Conservation (phyloP, 2,329 filamentous ascomycete species). For the Diaporthe australafricana region DNA sequence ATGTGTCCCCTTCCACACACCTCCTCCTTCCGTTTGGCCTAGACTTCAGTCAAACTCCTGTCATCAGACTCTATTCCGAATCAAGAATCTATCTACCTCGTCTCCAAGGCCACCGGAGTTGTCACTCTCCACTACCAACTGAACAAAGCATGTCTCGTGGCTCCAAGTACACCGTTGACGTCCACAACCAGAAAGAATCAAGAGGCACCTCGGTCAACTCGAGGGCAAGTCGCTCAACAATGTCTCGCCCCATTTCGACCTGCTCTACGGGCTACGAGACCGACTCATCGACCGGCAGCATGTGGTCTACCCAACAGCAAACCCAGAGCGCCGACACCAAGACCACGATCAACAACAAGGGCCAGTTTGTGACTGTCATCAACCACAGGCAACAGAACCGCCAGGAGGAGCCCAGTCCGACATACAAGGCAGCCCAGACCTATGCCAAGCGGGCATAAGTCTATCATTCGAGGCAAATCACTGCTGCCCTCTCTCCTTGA, state of each 20-base stretch:
- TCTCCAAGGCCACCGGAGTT: neutral
- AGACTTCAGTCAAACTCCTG: neutral
- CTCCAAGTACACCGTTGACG: constrained; percentile 27
- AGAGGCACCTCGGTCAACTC: constrained; percentile 27
- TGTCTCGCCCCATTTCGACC: constrained; percentile 19
- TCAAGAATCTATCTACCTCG: neutral
- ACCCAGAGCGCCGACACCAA: constrained; percentile 27
- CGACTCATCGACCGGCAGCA: neutral
- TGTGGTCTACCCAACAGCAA: constrained; percentile 8
- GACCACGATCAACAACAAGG: constrained; percentile 28
- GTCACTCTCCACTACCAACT: neutral
- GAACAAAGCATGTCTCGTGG: constrained; percentile 27
- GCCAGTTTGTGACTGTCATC: constrained; percentile 34
- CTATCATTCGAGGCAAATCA: neutral
- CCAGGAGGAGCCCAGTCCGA: constrained; percentile 14
- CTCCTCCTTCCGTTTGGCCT: neutral
- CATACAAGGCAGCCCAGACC: constrained; percentile 11
- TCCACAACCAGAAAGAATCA: constrained; percentile 19
- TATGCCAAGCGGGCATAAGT: neutral
- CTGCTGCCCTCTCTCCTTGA: neutral
- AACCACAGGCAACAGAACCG: constrained; percentile 15
- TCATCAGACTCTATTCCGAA: neutral
- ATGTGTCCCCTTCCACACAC: constrained; percentile 9
- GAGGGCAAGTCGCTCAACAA: constrained; percentile 22
- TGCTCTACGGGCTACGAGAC: constrained; percentile 26